Conservation (phyloP, 1,284 basidiomycete species). For the Bondarzewia mesenterica region DNA sequence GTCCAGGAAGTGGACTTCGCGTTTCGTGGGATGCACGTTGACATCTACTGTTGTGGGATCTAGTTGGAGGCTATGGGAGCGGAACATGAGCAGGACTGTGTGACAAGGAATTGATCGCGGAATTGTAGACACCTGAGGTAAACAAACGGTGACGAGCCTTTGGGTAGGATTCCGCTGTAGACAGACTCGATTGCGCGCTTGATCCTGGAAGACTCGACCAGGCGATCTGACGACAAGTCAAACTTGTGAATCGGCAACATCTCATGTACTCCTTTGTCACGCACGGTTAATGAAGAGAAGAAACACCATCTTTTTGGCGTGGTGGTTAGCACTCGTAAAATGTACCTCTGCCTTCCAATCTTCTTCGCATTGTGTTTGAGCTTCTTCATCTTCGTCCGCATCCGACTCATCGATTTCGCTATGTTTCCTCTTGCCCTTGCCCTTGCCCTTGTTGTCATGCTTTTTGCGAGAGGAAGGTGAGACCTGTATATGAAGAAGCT, state of each 20-base stretch:
- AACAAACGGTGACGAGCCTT: slow-evolving; percentile 86
- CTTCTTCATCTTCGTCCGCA: no score
- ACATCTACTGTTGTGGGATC: slow-evolving; percentile 90
- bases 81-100: background rate
- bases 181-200: slow-evolving; percentile 84
- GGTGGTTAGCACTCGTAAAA: slow-evolving; percentile 86
- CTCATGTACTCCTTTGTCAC: slow-evolving; percentile 26
- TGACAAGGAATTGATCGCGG: background rate
- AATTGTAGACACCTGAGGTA: slow-evolving; percentile 70
- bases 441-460: background rate
- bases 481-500: slow-evolving; percentile 58
- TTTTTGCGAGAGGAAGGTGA: slow-evolving; percentile 22
- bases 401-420: slow-evolving; percentile 20
- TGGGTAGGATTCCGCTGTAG: slow-evolving; percentile 84
- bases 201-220: slow-evolving; percentile 86
- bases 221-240: slow-evolving; percentile 68
- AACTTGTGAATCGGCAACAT: slow-evolving; percentile 1
- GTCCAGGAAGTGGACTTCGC: slow-evolving; percentile 92
- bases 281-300: slow-evolving; percentile 96
- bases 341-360: slow-evolving; percentile 67
- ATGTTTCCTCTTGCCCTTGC: slow-evolving; percentile 8
- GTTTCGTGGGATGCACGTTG: slow-evolving; percentile 97
- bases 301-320: slow-evolving; percentile 79
- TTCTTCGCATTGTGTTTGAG: slow-evolving; percentile 16
- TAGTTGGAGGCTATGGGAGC: slow-evolving; percentile 57